Base-by-base conservation (phyloP, 2,329 filamentous ascomycete species). In the Neurospora sp. region DNA sequence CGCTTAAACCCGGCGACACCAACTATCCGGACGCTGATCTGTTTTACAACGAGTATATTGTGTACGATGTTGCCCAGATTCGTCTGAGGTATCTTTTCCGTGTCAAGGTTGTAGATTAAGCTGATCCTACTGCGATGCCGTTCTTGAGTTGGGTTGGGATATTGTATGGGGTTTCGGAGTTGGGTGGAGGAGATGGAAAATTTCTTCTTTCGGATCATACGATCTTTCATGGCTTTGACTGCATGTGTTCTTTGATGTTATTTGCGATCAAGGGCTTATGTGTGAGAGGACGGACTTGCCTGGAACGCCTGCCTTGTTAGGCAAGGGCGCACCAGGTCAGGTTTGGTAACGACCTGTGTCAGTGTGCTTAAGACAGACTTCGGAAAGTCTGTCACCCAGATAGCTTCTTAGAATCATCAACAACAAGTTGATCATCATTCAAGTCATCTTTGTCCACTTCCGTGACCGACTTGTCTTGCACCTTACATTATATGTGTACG, bases 41-140 rank as follows among this genome's bases (percentile, higher is more conserved):
- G 28, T 78, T 80, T 67, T 93, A 93, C 80, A 93, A 93, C 76
- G 91, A 93, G 80, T 93, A 89, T 78, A 92, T 93, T 72, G 84
- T 84, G 68, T 93, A 93, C 75, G 85, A 93, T 73, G 81, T 91
- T 3, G 83, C 88, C 0, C 91, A 93, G 77, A 85, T 93, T 40
- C 88, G 89, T 62, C 82, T 93, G 5, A 85, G 90, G 5, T 93
- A 93, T 75, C 82, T 93, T 4, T 85, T 93, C 76, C 85, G 87
- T 6, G 86, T 92, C 67, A 84, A 84, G 76, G 85, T 87, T 87
- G 80, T 81, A 36, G 33, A 36, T 36, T 6, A 36, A 36, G 33
- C 33, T 36, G 7, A 7, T 36, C 33, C 33, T 36, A 36, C 33
- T 36, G 33, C 33, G 33, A 36, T 36, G 6, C 33, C 33, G 33